Evolutionary conservation across 192 early-diverging fungal genomes (phyloP).

Genomic region (Coemansia sp.): DNA sequence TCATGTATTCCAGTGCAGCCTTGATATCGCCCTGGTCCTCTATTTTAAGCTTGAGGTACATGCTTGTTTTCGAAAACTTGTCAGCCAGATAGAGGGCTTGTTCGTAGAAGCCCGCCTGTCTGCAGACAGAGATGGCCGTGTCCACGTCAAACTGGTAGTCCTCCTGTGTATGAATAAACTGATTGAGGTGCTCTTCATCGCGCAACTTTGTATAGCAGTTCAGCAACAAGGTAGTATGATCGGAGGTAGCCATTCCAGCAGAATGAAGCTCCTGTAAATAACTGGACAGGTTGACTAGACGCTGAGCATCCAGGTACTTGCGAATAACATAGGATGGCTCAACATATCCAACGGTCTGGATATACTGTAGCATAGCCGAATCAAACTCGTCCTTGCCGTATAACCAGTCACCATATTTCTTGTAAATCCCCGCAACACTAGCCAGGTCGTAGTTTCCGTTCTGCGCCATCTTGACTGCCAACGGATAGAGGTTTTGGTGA

Average conservation of each 20-base stretch:
- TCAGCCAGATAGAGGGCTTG: slow-evolving; percentile 91
- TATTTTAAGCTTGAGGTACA: slow-evolving; percentile 85
- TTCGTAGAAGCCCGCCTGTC: slow-evolving; percentile 83
- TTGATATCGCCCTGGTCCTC: slow-evolving; percentile 82
- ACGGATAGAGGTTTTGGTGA: slow-evolving; percentile 82
- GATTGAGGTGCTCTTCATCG: slow-evolving; percentile 78
- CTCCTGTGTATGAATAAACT: slow-evolving; percentile 78
- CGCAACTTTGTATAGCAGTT: slow-evolving; percentile 98
- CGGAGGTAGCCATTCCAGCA: slow-evolving; percentile 77
- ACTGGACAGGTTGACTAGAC: slow-evolving; percentile 81
- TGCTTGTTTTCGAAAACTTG: slow-evolving; percentile 74
- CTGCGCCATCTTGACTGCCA: slow-evolving; percentile 84
- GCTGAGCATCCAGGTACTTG: slow-evolving; percentile 94
- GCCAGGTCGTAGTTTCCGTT: slow-evolving; percentile 76
- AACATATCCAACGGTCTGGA: slow-evolving; percentile 85
- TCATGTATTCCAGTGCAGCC: slow-evolving; percentile 74
- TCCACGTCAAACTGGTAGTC: slow-evolving; percentile 90
- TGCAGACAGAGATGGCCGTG: slow-evolving; percentile 90
- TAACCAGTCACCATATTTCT: slow-evolving; percentile 92
- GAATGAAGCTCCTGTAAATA: slow-evolving; percentile 91
- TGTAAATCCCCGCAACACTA: slow-evolving; percentile 89
- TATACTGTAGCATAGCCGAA: slow-evolving; percentile 86
- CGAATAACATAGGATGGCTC: slow-evolving; percentile 97
- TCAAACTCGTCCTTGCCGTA: slow-evolving; percentile 88
- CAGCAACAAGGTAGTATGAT: slow-evolving; percentile 93